Evolutionary conservation across 768 basidiomycete species (phyloP).

Genomic region (Daedalea quercina): DNA sequence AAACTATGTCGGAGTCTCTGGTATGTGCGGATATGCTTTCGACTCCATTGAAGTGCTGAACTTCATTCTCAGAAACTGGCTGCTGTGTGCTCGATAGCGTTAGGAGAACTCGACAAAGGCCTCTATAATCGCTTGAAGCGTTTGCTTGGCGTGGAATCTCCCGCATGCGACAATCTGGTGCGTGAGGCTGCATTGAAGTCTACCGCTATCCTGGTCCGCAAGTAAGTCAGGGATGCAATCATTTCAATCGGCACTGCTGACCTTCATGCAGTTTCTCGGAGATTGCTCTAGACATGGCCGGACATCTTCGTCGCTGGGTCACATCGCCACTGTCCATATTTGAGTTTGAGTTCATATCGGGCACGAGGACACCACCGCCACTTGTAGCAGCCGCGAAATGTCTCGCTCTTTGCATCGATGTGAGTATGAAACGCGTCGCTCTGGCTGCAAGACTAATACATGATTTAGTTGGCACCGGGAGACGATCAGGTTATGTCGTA

Average conservation of each 20-base stretch:
- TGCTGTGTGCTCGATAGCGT: constrained; percentile 70
- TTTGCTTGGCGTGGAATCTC: constrained; percentile 74
- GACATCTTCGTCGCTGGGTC: constrained; percentile 80
- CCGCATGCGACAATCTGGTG: constrained; percentile 75
- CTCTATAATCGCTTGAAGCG: constrained; percentile 64
- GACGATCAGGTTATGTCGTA: constrained; percentile 91
- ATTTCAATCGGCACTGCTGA: background rate
- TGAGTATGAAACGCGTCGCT: constrained; percentile 24
- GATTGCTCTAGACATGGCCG: constrained; percentile 66
- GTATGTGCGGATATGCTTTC: constrained; percentile 32
- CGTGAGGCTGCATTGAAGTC: constrained; percentile 89
- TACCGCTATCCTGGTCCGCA: constrained; percentile 77
- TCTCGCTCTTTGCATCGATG: constrained; percentile 83
- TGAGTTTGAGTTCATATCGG: constrained; percentile 74
- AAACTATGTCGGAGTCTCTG: constrained; percentile 87
- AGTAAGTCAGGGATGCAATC: constrained; percentile 34
- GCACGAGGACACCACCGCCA: constrained; percentile 69
- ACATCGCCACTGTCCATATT: constrained; percentile 85
- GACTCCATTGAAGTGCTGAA: background rate
- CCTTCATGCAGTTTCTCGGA: constrained; percentile 60
- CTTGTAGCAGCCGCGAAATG: constrained; percentile 85
- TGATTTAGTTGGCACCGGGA: constrained; percentile 67
- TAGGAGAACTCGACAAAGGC: constrained; percentile 59
- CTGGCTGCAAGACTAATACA: background rate
- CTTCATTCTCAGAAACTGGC: constrained; percentile 63